Base-by-base conservation (phyloP, 257 asterid species). In the Rubia yunnanensis region DNA sequence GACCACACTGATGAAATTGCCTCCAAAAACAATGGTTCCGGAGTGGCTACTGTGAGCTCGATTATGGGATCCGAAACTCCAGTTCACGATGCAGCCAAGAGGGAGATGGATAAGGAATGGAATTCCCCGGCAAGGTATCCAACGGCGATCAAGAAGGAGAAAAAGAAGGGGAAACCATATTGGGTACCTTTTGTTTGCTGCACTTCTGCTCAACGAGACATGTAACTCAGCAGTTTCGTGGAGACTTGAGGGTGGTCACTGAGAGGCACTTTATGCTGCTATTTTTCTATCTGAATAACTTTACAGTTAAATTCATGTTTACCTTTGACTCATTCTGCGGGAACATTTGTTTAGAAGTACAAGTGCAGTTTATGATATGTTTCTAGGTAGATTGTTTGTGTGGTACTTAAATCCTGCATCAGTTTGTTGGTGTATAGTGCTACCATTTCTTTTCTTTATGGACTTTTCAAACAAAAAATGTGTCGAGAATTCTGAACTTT, bases 101-200 rank as follows among this genome's bases (percentile, higher is more conserved):
- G 79, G 72, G 88, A 84, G 52, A 71, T 62, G 26, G 94, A 83
- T 55, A 79, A 73, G 80, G 96, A 86, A 77, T 88, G 96, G 98
- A 81, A 88, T 70, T 91, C 95, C 28, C 98, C 96, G 0, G 98
- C 98, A 7, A 85, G 87, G 79, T 85, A 88, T 73, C 98, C 96
- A 5, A 74, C 74, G 55, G 86, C 78, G 84, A 81, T 77, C 8
- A 91, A 91, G 88, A 88, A 91, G 66, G 95, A 91, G 79, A 90
- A 83, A 80, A 86, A 79, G 83, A 88, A 80, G 73, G 77, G 80
- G 62, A 85, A 73, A 50, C 76, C 95, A 5, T 82, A 74, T 31
- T 91, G 97, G 96, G 92, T 82, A 26, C 96, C 95, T 6, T 88
- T 91, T 64, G 88, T 84, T 13, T 91, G 98, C 84, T 91, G 98